Conservation (phyloP, 2,329 filamentous ascomycete species). For the Trichophyton equinum region DNA sequence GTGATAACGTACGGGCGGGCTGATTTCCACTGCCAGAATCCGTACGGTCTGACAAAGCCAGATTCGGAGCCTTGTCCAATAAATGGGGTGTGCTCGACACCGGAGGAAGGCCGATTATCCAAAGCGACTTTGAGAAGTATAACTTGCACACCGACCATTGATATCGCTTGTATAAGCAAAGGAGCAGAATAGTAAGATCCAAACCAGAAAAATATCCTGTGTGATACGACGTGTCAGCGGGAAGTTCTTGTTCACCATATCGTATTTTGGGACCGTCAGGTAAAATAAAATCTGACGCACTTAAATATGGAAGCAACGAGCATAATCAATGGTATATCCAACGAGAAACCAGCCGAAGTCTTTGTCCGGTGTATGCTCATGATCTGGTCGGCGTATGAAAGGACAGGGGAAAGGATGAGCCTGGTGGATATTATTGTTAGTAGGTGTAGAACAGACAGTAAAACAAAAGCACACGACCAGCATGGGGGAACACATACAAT, state of each 20-base stretch:
- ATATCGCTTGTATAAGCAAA: slow-evolving; percentile 46
- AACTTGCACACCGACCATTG: slow-evolving; percentile 48
- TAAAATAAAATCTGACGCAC: slow-evolving; percentile 24
- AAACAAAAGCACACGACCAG: neutral
- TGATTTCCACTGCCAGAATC: slow-evolving; percentile 52
- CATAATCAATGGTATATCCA: slow-evolving; percentile 57
- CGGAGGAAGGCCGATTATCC: slow-evolving; percentile 39
- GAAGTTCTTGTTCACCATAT: neutral
- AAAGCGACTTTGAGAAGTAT: slow-evolving; percentile 50
- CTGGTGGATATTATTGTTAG: slow-evolving; percentile 22
- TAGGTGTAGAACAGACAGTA: slow-evolving; percentile 10
- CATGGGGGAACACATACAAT: slow-evolving; percentile 29
- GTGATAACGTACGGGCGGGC: slow-evolving; percentile 37
- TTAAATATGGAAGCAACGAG: slow-evolving; percentile 52
- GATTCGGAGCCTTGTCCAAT: slow-evolving; percentile 19
- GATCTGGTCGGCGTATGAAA: slow-evolving; percentile 56
- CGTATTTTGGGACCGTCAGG: neutral
- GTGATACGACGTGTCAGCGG: neutral
- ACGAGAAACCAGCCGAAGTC: slow-evolving; percentile 50
- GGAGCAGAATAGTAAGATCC: slow-evolving; percentile 48
- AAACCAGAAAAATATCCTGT: slow-evolving; percentile 53
- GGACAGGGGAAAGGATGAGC: slow-evolving; percentile 50
- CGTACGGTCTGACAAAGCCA: slow-evolving; percentile 39
- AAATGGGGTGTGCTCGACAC: slow-evolving; percentile 33
- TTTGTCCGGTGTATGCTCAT: slow-evolving; percentile 49